These are phyloP conservation scores for Chrysoporthe puriensis DNA, from an alignment of 2,329 filamentous ascomycete genomes.

Conservation along the genomic window DNA sequence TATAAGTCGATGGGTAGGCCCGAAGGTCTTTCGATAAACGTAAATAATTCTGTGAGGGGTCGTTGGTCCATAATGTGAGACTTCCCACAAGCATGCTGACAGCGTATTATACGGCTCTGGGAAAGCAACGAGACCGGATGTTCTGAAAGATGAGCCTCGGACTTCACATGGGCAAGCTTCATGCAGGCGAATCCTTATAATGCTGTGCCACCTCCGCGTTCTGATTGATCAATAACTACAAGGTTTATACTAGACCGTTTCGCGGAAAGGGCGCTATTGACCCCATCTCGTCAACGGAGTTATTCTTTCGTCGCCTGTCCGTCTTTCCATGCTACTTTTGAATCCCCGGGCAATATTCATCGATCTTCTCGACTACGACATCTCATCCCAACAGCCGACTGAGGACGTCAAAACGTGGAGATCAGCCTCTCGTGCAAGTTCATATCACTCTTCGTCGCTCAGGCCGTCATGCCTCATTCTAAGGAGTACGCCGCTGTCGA, in stretches of 20 bases:
- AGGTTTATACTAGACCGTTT: background rate
- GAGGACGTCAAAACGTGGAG: background rate
- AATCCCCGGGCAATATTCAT: background rate
- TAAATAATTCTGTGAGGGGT: background rate
- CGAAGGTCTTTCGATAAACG: background rate
- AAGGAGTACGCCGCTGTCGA: constrained; percentile 10
- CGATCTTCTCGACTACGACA: background rate
- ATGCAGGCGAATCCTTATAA: background rate
- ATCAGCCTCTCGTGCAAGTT: too few species aligned
- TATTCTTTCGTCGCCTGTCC: background rate
- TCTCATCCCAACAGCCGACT: background rate
- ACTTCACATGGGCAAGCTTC: background rate
- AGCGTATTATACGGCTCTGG: background rate
- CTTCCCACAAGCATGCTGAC: background rate
- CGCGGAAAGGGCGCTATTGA: background rate
- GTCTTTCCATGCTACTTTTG: background rate
- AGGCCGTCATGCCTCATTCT: background rate
- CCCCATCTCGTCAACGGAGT: background rate
- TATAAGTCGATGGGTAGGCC: too few species aligned
- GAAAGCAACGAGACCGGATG: background rate
- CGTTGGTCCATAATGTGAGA: background rate
- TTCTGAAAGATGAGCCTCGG: background rate
- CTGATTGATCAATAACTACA: background rate
- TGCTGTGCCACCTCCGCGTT: constrained; percentile 3
- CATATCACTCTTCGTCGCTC: background rate